Conservation (phyloP, 768 basidiomycete species). For the Amanita exitialis region DNA sequence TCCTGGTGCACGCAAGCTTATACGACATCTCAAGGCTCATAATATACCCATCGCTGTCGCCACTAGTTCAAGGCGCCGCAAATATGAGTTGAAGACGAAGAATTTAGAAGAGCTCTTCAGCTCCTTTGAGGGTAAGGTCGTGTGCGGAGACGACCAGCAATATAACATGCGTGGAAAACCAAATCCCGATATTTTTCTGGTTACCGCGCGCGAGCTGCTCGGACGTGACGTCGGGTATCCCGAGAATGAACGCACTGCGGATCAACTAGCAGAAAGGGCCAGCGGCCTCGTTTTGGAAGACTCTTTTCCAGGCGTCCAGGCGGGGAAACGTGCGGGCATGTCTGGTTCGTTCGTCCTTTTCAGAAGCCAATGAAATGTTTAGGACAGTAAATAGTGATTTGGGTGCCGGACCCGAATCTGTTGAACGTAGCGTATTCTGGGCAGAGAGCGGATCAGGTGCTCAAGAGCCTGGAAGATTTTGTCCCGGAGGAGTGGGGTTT, state of each 20-base stretch:
- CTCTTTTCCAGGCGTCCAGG: constrained; percentile 64
- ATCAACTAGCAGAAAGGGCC: constrained; percentile 35
- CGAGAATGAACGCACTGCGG: constrained; percentile 20
- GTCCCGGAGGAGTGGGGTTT: constrained; percentile 79
- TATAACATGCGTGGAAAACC: constrained; percentile 64
- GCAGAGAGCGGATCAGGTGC: constrained; percentile 46
- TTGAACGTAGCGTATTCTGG: constrained; percentile 37
- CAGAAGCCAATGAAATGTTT: constrained; percentile 1
- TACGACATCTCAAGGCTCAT: constrained; percentile 61
- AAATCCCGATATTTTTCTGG: constrained; percentile 71
- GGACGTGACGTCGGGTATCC: constrained; percentile 45
- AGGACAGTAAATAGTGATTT: constrained; percentile 44
- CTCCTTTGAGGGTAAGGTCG: constrained; percentile 51
- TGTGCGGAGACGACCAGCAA: constrained; percentile 62
- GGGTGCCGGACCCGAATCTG: constrained; percentile 75
- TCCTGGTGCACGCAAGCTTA: constrained; percentile 62
- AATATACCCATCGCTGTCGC: constrained; percentile 73
- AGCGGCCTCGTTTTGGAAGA: constrained; percentile 81
- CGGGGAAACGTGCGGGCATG: constrained; percentile 82
- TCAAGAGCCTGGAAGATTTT: constrained; percentile 62
- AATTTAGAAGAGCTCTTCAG: constrained; percentile 50
- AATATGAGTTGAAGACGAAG: constrained; percentile 57
- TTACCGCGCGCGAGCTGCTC: constrained; percentile 53
- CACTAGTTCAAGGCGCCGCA: constrained; percentile 60
- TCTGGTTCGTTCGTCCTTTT: constrained; percentile 38